Base-by-base conservation (phyloP, 164 flowering plant species). In the Nymphaea colorata region DNA sequence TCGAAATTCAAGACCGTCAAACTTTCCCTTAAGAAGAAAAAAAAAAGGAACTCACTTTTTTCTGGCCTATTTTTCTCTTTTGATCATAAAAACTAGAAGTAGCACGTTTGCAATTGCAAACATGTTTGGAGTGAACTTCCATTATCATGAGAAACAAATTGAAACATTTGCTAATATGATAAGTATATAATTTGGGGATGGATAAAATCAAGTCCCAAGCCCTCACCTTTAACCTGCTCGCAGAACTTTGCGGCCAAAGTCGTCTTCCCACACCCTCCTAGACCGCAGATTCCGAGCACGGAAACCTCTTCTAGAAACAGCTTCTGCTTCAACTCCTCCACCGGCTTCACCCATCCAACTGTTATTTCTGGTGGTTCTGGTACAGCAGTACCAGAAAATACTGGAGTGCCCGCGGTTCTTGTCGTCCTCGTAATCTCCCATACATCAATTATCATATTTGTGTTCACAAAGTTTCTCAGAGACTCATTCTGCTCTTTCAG, bases 221-320 rank as follows among this genome's bases (percentile, higher is more conserved):
- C 36, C 36, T 2, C 16, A 61, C 64, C 64, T 61, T n/a, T 11
- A 17, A 61, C 64, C 6, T 61, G 36, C 17, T 61, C 64, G 41
- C 64, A 61, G 64, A 61, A n/a, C 17, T n/a, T 61, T 11, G 64
- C 4, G 8, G n/a, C 64, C 64, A 61, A 61, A 7, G 64, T 61
- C 41, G 64, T 61, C 64, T 61, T 61, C 25, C 64, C 64, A 0
- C 41, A 8, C 7, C 64, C 64, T 6, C 64, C 64, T 8, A n/a
- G 64, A 61, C 36, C 64, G 5, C 64, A 61, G 64, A 61, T 61
- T 61, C 64, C 64, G 41, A 61, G 11, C 25, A 61, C 11, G 41
- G 11, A 8, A 61, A 5, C 64, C 8, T 61, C 64, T n/a, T 61
- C 64, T 5, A 1, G 36, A 3, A 3, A 61, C 36, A 61, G 16